Base-by-base conservation (phyloP, 345 rosid genomes). In the Camelina hispida region DNA sequence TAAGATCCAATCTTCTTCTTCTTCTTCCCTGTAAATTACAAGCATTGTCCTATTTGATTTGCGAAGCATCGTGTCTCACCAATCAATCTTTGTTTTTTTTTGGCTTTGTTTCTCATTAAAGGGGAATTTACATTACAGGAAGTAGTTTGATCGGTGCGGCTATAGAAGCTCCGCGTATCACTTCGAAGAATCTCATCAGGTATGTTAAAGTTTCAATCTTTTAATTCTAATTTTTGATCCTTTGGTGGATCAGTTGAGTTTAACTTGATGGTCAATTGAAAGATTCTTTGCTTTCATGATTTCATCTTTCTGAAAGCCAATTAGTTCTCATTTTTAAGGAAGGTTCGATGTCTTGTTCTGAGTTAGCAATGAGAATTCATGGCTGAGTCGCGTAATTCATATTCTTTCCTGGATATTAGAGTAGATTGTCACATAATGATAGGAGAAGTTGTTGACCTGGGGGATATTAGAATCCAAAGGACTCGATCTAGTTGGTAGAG, bases 141-240 rank as follows among this genome's bases (percentile, higher is more conserved):
- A 93, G 99, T 82, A 95, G 98, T 83, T 89, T 95, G 87, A 95
- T 93, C 57, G 99, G 98, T 66, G 99, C 99, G 30, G 98, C 99
- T 8, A 89, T 93, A 23, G 92, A 93, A 83, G 99, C 97, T 77
- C 99, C 99, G 14, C 97, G 98, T 42, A 94, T 94, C 43, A 94
- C 97, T 68, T 94, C 98, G 18, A 94, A 94, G 84, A 94, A 91
- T 85, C 97, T 95, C 66, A 76, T 77, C 72, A 77, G 80, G 80
- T 77, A 9, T 30, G 38, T 70, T 46, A 0, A 17, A 7, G 3
- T 6, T 46, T 35, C 56, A 59, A n/a, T 2, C 11, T 67, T 59
- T n/a, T 35, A 35, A 54, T 32, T 59, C 2, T 72, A 53, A 5
- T 3, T 56, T 73, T 47, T 59, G 16, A 42, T 51, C 67, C 43